Conservation (phyloP, 1,139 yeast species). For the Candida sp. region DNA sequence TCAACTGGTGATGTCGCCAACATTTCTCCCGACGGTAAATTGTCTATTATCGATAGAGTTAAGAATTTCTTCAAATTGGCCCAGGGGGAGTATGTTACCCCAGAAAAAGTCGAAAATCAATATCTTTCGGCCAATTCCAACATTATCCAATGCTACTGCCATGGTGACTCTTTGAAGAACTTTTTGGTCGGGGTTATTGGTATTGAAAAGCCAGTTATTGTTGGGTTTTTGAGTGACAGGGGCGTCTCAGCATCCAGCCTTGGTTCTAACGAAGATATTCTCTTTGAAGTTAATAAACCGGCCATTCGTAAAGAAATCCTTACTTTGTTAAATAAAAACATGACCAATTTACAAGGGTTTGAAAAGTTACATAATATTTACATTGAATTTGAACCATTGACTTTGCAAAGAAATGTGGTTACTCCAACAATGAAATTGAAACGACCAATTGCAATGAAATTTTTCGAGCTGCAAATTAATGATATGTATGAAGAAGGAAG, state of each 20-base stretch:
- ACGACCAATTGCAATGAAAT: conserved; percentile 54
- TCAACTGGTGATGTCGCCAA: conserved; percentile 39
- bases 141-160: conserved; percentile 32
- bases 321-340: conserved; percentile 21
- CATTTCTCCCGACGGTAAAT: conserved; percentile 19
- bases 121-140: conserved; percentile 32
- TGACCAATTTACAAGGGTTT: conserved; percentile 40
- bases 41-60: conserved; percentile 38
- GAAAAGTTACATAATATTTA: conserved; percentile 63
- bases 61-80: conserved; percentile 43
- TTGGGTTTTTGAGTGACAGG: conserved; percentile 14
- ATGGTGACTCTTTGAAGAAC: conserved; percentile 64
- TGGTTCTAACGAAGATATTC: conserved; percentile 18
- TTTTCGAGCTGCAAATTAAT: conserved; percentile 45
- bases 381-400: conserved; percentile 65
- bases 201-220: conserved; percentile 27
- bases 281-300: conserved; percentile 22
- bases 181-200: conserved; percentile 66
- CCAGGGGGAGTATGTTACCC: conserved; percentile 44
- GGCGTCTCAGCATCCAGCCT: conserved; percentile 15
- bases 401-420: conserved; percentile 56
- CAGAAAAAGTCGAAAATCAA: conserved; percentile 38
- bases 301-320: conserved; percentile 26
- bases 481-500: conserved; percentile 61
- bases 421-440: conserved; percentile 79